phyloP scores from a whole-genome alignment of 2,329 filamentous ascomycete species.

The Aplosporella prunicola region DNA sequence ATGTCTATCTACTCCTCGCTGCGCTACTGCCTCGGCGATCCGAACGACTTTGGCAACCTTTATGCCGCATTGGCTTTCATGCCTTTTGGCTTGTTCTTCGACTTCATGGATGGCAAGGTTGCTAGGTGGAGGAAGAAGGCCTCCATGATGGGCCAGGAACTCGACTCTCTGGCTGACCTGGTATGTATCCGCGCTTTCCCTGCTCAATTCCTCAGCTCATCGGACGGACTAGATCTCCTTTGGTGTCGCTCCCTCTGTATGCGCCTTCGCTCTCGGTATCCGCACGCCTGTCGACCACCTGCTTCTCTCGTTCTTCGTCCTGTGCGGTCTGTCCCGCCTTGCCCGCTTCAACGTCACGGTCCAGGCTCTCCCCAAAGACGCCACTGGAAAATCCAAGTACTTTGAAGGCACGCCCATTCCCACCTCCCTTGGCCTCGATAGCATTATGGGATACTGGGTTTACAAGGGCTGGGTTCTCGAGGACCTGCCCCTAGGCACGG shows the following conservation, averaged over 20 bases:
- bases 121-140: conserved; percentile 95
- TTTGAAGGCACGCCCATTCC: conserved; percentile 97
- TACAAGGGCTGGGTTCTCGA: conserved; percentile 70
- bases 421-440: conserved; percentile 72
- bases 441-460: conserved; percentile 84
- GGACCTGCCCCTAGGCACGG: conserved; percentile 65
- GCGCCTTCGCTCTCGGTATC: conserved; percentile 81
- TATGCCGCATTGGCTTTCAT: conserved; percentile 80
- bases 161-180: conserved; percentile 91
- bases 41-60: conserved; percentile 56
- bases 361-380: conserved; percentile 80
- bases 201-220: background rate
- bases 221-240: conserved; percentile 72
- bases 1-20: conserved; percentile 95
- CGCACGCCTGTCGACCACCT: conserved; percentile 78
- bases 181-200: conserved; percentile 42
- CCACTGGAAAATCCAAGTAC: conserved; percentile 81
- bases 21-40: conserved; percentile 71
- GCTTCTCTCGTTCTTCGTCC: conserved; percentile 77
- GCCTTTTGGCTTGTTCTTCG: conserved; percentile 90
- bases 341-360: conserved; percentile 98
- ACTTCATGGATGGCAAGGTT: conserved; percentile 95
- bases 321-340: conserved; percentile 85
- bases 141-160: conserved; percentile 93
- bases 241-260: conserved; percentile 77